These are phyloP conservation scores for Boletus rex-veris DNA, from an alignment of 768 basidiomycete species.

Conservation along the genomic window DNA sequence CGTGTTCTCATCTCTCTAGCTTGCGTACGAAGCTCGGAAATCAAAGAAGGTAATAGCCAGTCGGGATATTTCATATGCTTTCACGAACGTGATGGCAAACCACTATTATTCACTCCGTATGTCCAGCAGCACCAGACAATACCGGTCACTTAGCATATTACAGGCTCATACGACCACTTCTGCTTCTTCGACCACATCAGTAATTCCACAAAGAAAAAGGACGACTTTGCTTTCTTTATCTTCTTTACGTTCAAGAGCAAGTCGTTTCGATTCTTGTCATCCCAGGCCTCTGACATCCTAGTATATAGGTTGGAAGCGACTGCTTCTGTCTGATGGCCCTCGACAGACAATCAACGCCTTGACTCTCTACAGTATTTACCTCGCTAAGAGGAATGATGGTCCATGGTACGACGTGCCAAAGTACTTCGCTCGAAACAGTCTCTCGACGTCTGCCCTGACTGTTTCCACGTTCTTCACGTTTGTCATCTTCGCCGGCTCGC, in stretches of 20 bases:
- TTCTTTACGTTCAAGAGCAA: slow-evolving; percentile 99
- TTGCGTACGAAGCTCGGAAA: slow-evolving; percentile 91
- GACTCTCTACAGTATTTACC: slow-evolving; percentile 89
- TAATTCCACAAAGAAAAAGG: slow-evolving; percentile 92
- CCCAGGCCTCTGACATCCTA: neutral
- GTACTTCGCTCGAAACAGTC: slow-evolving; percentile 74
- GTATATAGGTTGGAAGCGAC: slow-evolving; percentile 74
- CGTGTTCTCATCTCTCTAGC: slow-evolving; percentile 39
- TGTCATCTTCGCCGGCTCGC: slow-evolving; percentile 78
- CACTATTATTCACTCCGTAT: slow-evolving; percentile 92
- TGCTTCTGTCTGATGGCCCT: slow-evolving; percentile 89
- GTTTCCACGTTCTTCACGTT: slow-evolving; percentile 90
- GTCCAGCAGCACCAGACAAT: slow-evolving; percentile 26
- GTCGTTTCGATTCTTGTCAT: slow-evolving; percentile 23
- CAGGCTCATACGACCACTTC: slow-evolving; percentile 94
- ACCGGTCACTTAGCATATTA: neutral
- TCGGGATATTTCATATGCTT: slow-evolving; percentile 96
- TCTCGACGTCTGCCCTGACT: slow-evolving; percentile 80
- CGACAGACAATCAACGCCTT: slow-evolving; percentile 97
- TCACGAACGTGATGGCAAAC: slow-evolving; percentile 97
- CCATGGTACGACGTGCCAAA: slow-evolving; percentile 68
- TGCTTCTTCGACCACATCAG: slow-evolving; percentile 98
- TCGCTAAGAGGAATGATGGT: slow-evolving; percentile 48
- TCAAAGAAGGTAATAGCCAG: slow-evolving; percentile 91
- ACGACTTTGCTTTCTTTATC: slow-evolving; percentile 98